phyloP scores from a whole-genome alignment of 163 green algal genomes.

The Volvox carteri region DNA sequence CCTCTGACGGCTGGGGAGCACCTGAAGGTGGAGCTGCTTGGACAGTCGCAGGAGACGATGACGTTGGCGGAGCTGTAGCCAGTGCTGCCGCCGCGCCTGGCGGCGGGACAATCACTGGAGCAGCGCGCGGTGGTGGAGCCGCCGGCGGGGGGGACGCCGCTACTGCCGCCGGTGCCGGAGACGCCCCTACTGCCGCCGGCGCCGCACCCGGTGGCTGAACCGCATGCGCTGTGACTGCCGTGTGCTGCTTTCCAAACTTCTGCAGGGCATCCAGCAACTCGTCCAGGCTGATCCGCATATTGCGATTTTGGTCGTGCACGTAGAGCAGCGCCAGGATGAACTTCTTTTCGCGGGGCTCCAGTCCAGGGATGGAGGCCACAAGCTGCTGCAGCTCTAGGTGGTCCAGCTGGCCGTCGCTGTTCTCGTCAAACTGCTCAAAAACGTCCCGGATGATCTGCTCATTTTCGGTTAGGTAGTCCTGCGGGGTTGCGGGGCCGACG shows the following conservation, averaged over 20 bases:
- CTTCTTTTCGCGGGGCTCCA: slow-evolving; percentile 56
- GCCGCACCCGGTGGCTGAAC: background rate
- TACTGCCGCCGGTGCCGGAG: background rate
- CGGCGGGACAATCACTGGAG: no score
- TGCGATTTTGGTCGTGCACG: slow-evolving; percentile 38
- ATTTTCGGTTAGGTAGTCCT: slow-evolving; percentile 66
- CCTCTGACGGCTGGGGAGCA: no score
- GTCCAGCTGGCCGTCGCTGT: slow-evolving; percentile 59
- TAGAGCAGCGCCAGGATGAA: slow-evolving; percentile 62
- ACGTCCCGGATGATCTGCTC: slow-evolving; percentile 51
- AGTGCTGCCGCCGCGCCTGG: no score
- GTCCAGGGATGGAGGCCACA: slow-evolving; percentile 59
- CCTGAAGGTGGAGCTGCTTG: no score
- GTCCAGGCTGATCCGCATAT: slow-evolving; percentile 43
- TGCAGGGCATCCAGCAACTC: slow-evolving; percentile 42
- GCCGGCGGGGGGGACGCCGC: background rate
- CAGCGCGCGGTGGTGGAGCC: background rate
- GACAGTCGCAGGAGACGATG: no score
- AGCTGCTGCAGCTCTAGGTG: slow-evolving; percentile 59
- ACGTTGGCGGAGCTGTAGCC: no score
- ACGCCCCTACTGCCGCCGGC: background rate
- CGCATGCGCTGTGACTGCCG: background rate
- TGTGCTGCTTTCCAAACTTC: slow-evolving; percentile 6
- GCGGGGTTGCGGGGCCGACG: background rate
- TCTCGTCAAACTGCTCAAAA: slow-evolving; percentile 54